Conservation (phyloP, 2,329 filamentous ascomycete species). For the Ophiostoma australiae region DNA sequence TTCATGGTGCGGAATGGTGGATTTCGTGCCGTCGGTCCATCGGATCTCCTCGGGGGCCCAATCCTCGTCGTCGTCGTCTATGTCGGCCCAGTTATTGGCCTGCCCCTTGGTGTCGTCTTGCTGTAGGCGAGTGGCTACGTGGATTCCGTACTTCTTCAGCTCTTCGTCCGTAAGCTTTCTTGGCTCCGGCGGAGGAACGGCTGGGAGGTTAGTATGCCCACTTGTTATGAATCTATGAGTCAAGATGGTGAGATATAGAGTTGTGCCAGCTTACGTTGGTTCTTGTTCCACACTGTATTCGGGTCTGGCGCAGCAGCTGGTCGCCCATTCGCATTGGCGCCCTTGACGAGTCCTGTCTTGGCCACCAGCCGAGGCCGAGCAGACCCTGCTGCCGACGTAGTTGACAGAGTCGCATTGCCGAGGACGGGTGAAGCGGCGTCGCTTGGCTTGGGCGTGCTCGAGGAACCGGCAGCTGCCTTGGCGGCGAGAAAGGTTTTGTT, state of each 20-base stretch:
- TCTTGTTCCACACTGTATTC: slow-evolving; percentile 83
- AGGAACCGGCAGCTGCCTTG: slow-evolving; percentile 52
- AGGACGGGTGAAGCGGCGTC: slow-evolving; percentile 48
- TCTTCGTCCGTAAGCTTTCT: slow-evolving; percentile 85
- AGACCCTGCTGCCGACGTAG: slow-evolving; percentile 44
- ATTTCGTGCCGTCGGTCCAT: slow-evolving; percentile 85
- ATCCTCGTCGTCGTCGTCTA: slow-evolving; percentile 82
- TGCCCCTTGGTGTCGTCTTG: slow-evolving; percentile 60
- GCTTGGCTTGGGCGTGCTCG: slow-evolving; percentile 43
- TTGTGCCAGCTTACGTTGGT: slow-evolving; percentile 58
- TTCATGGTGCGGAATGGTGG: slow-evolving; percentile 62
- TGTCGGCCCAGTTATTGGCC: slow-evolving; percentile 84
- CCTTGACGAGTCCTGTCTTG: slow-evolving; percentile 61
- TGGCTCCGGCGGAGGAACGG: slow-evolving; percentile 61
- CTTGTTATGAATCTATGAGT: no score
- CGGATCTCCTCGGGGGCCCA: slow-evolving; percentile 81
- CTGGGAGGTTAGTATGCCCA: slow-evolving; percentile 35
- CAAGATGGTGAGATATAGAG: not conserved
- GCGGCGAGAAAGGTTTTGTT: slow-evolving; percentile 79
- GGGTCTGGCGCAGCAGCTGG: slow-evolving; percentile 60
- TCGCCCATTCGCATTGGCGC: slow-evolving; percentile 52
- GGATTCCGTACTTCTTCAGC: slow-evolving; percentile 79
- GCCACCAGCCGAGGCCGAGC: slow-evolving; percentile 66
- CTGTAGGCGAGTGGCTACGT: slow-evolving; percentile 73
- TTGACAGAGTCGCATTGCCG: slow-evolving; percentile 40